Evolutionary conservation across 495 filamentous ascomycete genomes (phyloP).

Genomic region (Hypoxylon crocopeplum): DNA sequence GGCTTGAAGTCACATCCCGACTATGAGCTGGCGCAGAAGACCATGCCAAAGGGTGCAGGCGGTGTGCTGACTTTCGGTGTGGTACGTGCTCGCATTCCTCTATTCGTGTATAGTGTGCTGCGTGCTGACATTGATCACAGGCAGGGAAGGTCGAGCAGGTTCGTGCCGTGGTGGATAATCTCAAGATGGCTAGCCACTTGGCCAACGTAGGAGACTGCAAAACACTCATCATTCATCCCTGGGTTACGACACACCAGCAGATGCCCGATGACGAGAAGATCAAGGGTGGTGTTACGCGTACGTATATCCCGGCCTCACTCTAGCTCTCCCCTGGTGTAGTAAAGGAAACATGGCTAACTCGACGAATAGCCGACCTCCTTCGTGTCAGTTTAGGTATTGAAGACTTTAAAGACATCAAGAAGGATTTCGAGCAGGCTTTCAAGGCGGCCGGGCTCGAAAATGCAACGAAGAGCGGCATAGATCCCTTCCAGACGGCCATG

Average conservation of each 20-base stretch:
- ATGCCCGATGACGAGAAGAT: slow-evolving; percentile 53
- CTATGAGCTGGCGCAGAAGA: slow-evolving; percentile 45
- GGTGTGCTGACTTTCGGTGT: slow-evolving; percentile 52
- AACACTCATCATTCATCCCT: slow-evolving; percentile 52
- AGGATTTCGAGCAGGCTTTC: slow-evolving; percentile 53
- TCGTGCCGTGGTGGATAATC: slow-evolving; percentile 49
- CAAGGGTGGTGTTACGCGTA: slow-evolving; percentile 50
- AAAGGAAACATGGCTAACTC: neutral
- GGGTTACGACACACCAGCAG: slow-evolving; percentile 53
- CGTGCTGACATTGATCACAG: slow-evolving; percentile 28
- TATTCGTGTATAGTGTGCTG: slow-evolving; percentile 57
- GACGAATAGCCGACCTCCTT: slow-evolving; percentile 42
- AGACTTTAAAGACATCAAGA: slow-evolving; percentile 49
- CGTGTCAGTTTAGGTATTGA: slow-evolving; percentile 50
- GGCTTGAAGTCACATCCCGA: slow-evolving; percentile 48
- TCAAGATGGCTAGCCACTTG: slow-evolving; percentile 49
- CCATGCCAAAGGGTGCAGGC: slow-evolving; percentile 46
- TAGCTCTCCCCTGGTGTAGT: neutral
- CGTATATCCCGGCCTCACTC: slow-evolving; percentile 11
- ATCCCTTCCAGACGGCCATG: slow-evolving; percentile 40
- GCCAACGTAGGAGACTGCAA: slow-evolving; percentile 54
- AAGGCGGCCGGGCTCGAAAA: slow-evolving; percentile 42
- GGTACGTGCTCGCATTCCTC: slow-evolving; percentile 47
- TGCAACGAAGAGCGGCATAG: slow-evolving; percentile 33
- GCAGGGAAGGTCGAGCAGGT: slow-evolving; percentile 50